Evolutionary conservation across 306 rosid species (phyloP).

Genomic region (Trifolium pratense): DNA sequence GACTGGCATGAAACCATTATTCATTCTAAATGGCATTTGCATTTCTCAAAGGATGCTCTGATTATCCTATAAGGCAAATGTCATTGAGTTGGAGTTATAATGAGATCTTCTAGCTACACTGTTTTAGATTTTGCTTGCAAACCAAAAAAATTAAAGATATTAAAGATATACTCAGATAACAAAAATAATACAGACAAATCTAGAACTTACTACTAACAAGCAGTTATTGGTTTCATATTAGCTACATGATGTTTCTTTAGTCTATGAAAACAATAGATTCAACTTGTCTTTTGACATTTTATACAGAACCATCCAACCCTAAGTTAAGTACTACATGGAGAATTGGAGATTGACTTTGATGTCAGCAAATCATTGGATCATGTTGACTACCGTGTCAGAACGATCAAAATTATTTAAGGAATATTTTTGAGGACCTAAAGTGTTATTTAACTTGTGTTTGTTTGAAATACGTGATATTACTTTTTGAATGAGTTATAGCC

Average conservation of each 20-base stretch:
- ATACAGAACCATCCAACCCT: slow-evolving; percentile 11
- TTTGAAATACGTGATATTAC: not conserved
- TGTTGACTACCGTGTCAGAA: slow-evolving; percentile 19
- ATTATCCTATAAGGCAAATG: slow-evolving; percentile 8
- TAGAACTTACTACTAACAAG: not conserved
- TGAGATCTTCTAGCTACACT: not conserved
- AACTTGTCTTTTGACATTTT: not conserved
- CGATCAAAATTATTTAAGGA: not conserved
- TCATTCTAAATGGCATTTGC: slow-evolving; percentile 25
- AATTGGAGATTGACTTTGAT: not conserved
- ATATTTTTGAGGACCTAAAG: not conserved
- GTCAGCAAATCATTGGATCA: slow-evolving; percentile 20
- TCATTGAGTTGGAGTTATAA: slow-evolving; percentile 18
- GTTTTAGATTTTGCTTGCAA: slow-evolving; percentile 32
- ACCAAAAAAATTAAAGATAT: not conserved
- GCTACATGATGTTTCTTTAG: not conserved
- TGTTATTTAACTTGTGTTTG: slow-evolving; percentile 7
- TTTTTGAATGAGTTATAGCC: too few species aligned
- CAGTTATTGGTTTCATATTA: slow-evolving; percentile 13
- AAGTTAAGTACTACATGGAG: not conserved
- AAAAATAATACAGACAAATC: slow-evolving; percentile 5
- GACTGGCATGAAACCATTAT: not conserved
- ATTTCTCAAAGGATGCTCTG: slow-evolving; percentile 5
- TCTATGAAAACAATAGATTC: not conserved
- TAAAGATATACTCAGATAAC: not conserved